Percentiles rank a stretch among this genome's conserved stretches.
phyloP scores from a whole-genome alignment of 208 protist genomes.

The Acanthamoeba divionensis region DNA sequence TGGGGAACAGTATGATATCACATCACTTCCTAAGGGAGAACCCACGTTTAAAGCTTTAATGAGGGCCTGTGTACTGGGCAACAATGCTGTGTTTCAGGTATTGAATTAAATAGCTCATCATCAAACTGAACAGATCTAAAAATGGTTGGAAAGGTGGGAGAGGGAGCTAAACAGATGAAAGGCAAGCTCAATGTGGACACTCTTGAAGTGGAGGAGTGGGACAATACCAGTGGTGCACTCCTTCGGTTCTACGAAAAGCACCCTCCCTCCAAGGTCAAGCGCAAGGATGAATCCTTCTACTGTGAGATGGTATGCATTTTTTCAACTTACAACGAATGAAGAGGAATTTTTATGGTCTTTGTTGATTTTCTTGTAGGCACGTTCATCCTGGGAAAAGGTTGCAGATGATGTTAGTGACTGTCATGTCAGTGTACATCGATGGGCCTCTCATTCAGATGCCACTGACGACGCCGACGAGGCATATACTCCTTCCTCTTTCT shows the following conservation, averaged over 20 bases:
- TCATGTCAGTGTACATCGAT: not conserved
- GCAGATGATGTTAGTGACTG: not conserved
- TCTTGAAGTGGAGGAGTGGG: not conserved
- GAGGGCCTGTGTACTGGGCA: not conserved
- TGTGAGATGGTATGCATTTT: constrained; percentile 6
- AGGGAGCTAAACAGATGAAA: not conserved
- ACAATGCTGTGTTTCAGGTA: not conserved
- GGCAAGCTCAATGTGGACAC: not conserved
- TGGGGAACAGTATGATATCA: not conserved
- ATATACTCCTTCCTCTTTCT: not conserved
- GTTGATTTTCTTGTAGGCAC: not conserved
- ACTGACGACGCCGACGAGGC: not conserved
- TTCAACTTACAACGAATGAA: not conserved
- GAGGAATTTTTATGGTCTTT: not conserved
- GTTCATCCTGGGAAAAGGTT: not conserved
- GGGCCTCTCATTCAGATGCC: too few species aligned
- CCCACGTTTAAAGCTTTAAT: not conserved
- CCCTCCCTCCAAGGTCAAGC: not conserved
- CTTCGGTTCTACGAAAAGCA: constrained; percentile 49
- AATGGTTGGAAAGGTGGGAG: too few species aligned
- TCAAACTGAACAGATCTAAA: too few species aligned
- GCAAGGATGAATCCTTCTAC: not conserved
- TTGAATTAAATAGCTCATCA: too few species aligned
- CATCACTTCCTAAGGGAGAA: not conserved
- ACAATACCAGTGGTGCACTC: constrained; percentile 29